Evolutionary conservation across 371 early-diverging fungal species (phyloP).

Genomic region (Thermomucor indicae-seudaticae): DNA sequence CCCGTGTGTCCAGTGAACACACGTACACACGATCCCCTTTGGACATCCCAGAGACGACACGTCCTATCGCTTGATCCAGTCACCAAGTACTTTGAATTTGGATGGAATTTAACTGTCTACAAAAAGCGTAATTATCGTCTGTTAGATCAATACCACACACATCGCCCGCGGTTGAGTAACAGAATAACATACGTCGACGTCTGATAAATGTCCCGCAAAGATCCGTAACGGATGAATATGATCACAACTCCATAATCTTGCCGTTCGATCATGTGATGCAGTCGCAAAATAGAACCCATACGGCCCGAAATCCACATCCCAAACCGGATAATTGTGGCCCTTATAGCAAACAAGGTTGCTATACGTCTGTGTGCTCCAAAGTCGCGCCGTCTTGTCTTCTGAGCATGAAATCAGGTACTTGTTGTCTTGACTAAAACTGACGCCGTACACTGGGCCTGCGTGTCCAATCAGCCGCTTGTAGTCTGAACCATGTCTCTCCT

Average conservation of each 20-base stretch:
- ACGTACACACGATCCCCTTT: slow-evolving; percentile 89
- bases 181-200: slow-evolving; percentile 81
- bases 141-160: not conserved
- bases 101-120: slow-evolving; percentile 96
- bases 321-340: slow-evolving; percentile 98
- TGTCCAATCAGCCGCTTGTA: slow-evolving; percentile 88
- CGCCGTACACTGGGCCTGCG: slow-evolving; percentile 93
- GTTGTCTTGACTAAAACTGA: slow-evolving; percentile 88
- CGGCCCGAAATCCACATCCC: slow-evolving; percentile 92
- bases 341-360: slow-evolving; percentile 92
- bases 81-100: slow-evolving; percentile 95
- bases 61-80: slow-evolving; percentile 96
- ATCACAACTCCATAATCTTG: slow-evolving; percentile 96
- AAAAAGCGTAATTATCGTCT: too few species aligned
- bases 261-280: slow-evolving; percentile 95
- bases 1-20: slow-evolving; percentile 93
- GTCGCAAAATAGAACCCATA: slow-evolving; percentile 97
- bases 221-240: slow-evolving; percentile 95
- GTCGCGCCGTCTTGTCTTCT: slow-evolving; percentile 94
- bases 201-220: slow-evolving; percentile 97
- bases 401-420: slow-evolving; percentile 91
- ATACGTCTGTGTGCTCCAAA: slow-evolving; percentile 95
- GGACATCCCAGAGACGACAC: slow-evolving; percentile 96
- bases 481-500: slow-evolving; percentile 48
- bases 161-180: not conserved